Conservation (phyloP, 176 grass and related monocot species). For the Dendrocalamus sinicus region DNA sequence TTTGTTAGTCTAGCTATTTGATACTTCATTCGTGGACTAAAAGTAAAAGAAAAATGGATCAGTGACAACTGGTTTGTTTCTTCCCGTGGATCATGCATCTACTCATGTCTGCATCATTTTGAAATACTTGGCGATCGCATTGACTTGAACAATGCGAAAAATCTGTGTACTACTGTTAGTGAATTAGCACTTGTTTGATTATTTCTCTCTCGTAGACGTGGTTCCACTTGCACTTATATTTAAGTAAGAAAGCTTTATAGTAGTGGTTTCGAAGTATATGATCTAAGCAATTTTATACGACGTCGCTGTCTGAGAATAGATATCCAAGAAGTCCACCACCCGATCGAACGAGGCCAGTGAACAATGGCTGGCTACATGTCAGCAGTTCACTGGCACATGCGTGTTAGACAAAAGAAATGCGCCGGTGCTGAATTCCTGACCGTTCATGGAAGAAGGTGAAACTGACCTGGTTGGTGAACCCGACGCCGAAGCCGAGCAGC, state of each 20-base stretch:
- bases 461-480: conserved; percentile 87
- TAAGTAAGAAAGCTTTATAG: background rate
- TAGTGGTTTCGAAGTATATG: background rate
- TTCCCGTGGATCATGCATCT: background rate
- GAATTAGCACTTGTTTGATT: background rate
- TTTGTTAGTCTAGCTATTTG: background rate
- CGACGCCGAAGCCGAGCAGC: conserved; percentile 80
- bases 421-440: too few species aligned
- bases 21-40: background rate
- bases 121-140: background rate
- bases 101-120: background rate
- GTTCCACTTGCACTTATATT: background rate
- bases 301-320: background rate
- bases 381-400: conserved; percentile 1
- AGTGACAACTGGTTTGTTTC: background rate
- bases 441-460: too few species aligned
- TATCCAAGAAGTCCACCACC: background rate
- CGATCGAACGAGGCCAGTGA: background rate
- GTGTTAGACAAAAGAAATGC: background rate
- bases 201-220: background rate
- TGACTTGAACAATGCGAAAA: background rate
- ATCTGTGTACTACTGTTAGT: too few species aligned
- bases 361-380: background rate
- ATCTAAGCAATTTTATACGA: background rate
- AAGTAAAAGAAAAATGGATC: background rate